A percentile compares a stretch with the other conserved stretches of the same genome.
These are phyloP conservation scores for Phytophthora macrochlamydospora DNA, from an alignment of 352 stramenopile species.

Conservation along the genomic window DNA sequence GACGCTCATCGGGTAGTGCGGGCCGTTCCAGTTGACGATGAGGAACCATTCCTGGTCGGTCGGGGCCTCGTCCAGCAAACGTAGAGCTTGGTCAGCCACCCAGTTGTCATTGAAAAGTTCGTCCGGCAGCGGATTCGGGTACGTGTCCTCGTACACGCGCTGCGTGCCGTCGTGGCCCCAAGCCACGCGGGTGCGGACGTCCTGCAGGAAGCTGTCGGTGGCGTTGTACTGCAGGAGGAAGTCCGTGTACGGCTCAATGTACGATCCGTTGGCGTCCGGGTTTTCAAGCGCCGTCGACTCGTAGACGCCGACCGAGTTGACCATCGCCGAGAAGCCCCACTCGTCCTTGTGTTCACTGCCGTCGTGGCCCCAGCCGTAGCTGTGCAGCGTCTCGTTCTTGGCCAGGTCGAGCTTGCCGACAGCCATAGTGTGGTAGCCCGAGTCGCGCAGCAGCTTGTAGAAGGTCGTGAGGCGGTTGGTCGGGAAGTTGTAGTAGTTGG, in stretches of 20 bases:
- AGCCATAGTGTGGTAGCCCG: conserved; percentile 39
- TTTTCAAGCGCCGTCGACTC: conserved; percentile 27
- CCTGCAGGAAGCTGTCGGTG: conserved; percentile 28
- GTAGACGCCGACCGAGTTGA: conserved; percentile 39
- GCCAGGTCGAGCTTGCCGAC: conserved; percentile 40
- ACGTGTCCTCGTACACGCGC: conserved; percentile 33
- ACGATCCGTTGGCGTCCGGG: conserved; percentile 30
- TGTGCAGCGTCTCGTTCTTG: conserved; percentile 44
- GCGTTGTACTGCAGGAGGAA: conserved; percentile 32
- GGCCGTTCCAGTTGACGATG: conserved; percentile 45
- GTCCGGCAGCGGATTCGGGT: conserved; percentile 28
- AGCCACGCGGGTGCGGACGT: conserved; percentile 24
- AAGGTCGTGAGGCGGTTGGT: conserved; percentile 38
- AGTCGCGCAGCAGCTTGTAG: conserved; percentile 39
- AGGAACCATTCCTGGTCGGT: conserved; percentile 37
- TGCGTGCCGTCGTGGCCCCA: conserved; percentile 23
- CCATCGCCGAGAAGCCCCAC: conserved; percentile 38
- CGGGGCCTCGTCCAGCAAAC: conserved; percentile 23
- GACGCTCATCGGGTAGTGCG: conserved; percentile 42
- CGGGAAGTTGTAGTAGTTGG: conserved; percentile 39
- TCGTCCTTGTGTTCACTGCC: conserved; percentile 28
- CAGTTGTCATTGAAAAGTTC: conserved; percentile 41
- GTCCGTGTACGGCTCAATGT: conserved; percentile 40
- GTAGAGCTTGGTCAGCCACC: conserved; percentile 29
- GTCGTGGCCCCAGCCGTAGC: conserved; percentile 34